Base-by-base conservation (phyloP, 2,329 filamentous ascomycete genomes). In the Penicillium vulpinum region DNA sequence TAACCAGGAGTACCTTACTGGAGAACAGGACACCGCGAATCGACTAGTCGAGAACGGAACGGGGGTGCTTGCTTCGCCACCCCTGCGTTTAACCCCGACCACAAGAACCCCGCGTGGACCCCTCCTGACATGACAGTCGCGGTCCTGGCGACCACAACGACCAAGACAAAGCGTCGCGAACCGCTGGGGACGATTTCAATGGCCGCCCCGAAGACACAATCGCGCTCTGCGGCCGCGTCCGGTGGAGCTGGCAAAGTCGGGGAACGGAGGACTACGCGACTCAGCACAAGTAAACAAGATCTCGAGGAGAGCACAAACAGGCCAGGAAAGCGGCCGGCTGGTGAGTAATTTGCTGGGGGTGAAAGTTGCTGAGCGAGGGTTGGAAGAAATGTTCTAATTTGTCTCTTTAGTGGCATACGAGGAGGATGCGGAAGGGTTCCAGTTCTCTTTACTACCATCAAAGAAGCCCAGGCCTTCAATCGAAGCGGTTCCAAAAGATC, bases 391-490 rank as follows among this genome's bases (percentile, higher is more conserved):
- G 45, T 40, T 51, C 36, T 57, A 49, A 57, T 54, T 41, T 31
- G 28, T 40, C 56, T 57, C 54, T 50, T 21, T 8, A 59, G 52
- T 57, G 78, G 80, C 75, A 60, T 88, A 88, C 66, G 88, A 90
- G 66, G 89, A 92, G 73, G 84, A 89, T 67, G 87, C 90, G 77
- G 89, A 89, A 66, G 90, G 90, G 61, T 92, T 92, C 66, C 80
- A 85, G 56, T 92, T 92, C 71, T 85, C 87, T 61, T 84, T 89
- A 60, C 80, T 86, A 11, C 89, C 89, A 69, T 77, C 84, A 67
- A 80, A 81, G 59, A 91, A 88, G 75, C 82, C 83, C 41, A 80
- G 81, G 56, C 77, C 81, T 55, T 72, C 77, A 16, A 75, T 77
- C 47, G 75, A 65, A 21, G 48, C 62, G 11, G 56, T 62, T 40